phyloP scores from a whole-genome alignment of 2,329 filamentous ascomycete species.

The Fusarium torulosum region DNA sequence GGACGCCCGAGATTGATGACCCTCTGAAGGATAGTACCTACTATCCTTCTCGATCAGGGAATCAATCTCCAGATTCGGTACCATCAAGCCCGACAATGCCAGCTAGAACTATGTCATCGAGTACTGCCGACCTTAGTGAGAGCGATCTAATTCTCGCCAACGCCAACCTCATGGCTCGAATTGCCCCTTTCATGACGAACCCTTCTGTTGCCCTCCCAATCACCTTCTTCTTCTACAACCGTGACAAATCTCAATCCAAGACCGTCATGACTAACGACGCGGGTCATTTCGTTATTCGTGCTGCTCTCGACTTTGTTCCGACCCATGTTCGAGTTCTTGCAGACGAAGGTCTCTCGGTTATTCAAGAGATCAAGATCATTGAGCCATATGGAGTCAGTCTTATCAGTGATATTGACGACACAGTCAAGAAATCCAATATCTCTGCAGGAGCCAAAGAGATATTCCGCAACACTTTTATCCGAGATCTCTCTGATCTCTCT shows the following conservation, averaged over 20 bases:
- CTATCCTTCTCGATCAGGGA: constrained; percentile 50
- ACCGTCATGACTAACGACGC: constrained; percentile 88
- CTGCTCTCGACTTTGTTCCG: constrained; percentile 87
- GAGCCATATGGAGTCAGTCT: constrained; percentile 86
- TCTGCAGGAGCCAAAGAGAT: constrained; percentile 89
- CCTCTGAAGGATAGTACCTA: constrained; percentile 51
- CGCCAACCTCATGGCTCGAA: constrained; percentile 84
- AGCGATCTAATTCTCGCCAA: constrained; percentile 85
- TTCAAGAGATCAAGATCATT: constrained; percentile 81
- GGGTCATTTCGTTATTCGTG: constrained; percentile 87
- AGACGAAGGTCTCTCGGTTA: constrained; percentile 84
- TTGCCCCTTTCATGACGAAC: constrained; percentile 90
- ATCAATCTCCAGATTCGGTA: constrained; percentile 55
- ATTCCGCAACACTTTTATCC: constrained; percentile 94
- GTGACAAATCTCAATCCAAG: constrained; percentile 82
- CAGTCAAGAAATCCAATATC: constrained; percentile 95
- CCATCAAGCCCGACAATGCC: constrained; percentile 60
- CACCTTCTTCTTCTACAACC: constrained; percentile 96
- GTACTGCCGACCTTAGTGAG: constrained; percentile 73
- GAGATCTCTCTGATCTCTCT: constrained; percentile 83
- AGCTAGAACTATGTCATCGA: constrained; percentile 49
- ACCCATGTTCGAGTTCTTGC: constrained; percentile 90
- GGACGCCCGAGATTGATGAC: constrained; percentile 61
- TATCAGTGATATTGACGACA: constrained; percentile 98
- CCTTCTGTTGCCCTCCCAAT: constrained; percentile 82